A percentile compares a stretch with the other conserved stretches of the same genome.
These are phyloP conservation scores for Ascoidea rubescens DNA, from an alignment of 805 yeast species.

Conservation along the genomic window DNA sequence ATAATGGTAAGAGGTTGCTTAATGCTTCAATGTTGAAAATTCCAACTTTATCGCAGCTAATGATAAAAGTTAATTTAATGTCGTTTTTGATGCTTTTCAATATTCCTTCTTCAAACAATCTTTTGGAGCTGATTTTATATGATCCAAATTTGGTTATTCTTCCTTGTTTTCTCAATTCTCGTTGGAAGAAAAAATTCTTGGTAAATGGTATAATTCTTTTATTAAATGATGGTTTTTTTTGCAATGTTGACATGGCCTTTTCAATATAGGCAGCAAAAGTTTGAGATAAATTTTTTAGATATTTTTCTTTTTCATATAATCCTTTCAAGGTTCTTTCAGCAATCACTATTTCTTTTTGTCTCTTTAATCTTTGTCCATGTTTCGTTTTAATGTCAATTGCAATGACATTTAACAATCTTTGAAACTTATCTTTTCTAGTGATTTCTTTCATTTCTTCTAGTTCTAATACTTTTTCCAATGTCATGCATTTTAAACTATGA, in stretches of 20 bases:
- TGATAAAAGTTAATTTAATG: conserved; percentile 59
- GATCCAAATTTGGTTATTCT: conserved; percentile 65
- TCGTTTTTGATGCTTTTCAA: conserved; percentile 44
- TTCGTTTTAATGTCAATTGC: conserved; percentile 64
- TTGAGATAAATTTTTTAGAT: conserved; percentile 25
- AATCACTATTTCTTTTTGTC: conserved; percentile 29
- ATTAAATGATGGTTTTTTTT: conserved; percentile 23
- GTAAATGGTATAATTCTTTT: conserved; percentile 38
- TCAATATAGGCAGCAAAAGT: conserved; percentile 34
- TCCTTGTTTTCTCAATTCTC: conserved; percentile 53
- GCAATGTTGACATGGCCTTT: conserved; percentile 34
- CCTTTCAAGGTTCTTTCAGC: conserved; percentile 29
- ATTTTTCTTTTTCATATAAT: conserved; percentile 30
- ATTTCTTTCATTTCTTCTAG: conserved; percentile 57
- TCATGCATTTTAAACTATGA: conserved; percentile 63
- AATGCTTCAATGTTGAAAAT: conserved; percentile 64
- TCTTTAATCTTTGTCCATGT: conserved; percentile 32
- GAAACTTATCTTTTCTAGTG: conserved; percentile 58
- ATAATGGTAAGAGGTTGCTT: conserved; percentile 42
- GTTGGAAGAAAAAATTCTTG: conserved; percentile 62
- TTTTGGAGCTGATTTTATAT: conserved; percentile 62
- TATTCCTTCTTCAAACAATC: conserved; percentile 60
- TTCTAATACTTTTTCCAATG: conserved; percentile 63
- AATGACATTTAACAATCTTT: conserved; percentile 66
- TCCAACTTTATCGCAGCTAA: conserved; percentile 64